Evolutionary conservation across 208 protist genomes (phyloP), one percentile per base, ranked within the genome.

Genomic region (Leptomonas pyrrhocoris): DNA sequence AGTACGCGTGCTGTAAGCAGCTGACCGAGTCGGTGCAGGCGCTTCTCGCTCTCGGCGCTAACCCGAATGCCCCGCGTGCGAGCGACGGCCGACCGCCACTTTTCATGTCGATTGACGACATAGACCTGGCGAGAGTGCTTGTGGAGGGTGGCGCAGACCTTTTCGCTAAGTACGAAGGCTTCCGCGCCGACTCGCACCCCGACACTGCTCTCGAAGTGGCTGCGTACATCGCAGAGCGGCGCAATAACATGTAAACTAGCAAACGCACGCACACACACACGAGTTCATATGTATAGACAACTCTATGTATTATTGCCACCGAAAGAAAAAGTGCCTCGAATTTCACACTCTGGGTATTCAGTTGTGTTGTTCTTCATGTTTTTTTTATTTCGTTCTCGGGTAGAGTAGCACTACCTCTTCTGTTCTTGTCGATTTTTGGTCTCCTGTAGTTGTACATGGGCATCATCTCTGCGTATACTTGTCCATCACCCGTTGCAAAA

Each of bases 51-150:
- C 79, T 88, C 34, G 90, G 90, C 27, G 92, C 92, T 0, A 85
- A 97, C 73, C 86, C 88, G 0, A 87, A 93, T 56, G 62, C 55
- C 31, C 73, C 84, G 18, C 82, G 92, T 9, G 59, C 77, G 64
- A 84, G 68, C 21, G 89, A 97, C 51, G 87, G 83, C 7, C 77
- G 88, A 13, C 92, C 92, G 34, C 86, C 83, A 3, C 77, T 97
- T 1, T 97, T 97, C 60, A 97, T 97, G 92, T 73, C 81, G 4
- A 82, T 97, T 54, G 88, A 93, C 43, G 81, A 93, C 63, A 49
- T 81, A 12, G 73, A 86, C 5, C 72, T 97, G 21, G 85, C 89
- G 2, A 73, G 88, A 48, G 77, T 77, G 11, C 77, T 97, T 13
- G 71, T 95, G 9, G 82, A 92, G 36, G 76, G 77, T 31, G 92